Evolutionary conservation across 78 protist genomes (phyloP), one percentile per base, ranked within the genome.

Genomic region (Anaeramoeba flamelloides): DNA sequence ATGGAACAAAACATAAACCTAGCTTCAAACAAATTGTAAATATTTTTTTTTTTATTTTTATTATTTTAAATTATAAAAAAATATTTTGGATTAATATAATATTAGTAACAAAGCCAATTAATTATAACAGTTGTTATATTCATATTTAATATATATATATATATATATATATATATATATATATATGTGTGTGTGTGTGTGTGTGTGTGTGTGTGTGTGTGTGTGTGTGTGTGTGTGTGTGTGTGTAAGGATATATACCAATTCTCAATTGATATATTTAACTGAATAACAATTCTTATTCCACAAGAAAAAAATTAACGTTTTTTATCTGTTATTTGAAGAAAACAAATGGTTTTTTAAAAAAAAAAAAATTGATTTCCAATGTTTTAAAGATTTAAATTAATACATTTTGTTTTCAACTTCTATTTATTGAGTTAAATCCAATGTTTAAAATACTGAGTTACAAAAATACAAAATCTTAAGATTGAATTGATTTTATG

Each of bases 131-230:
- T 65, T 65, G n/a, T 65, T 65, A 31, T 65, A 31, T 31, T 65
- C n/a, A 65, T 65, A 65, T 31, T 65, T 65, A 65, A 31, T 65
- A n/a, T 65, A n/a, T 65, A n/a, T 65, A n/a, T 65, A n/a, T 65
- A n/a, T 65, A n/a, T 65, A n/a, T 65, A n/a, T 65, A n/a, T 65
- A n/a, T 65, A n/a, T 65, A n/a, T 65, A n/a, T 65, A n/a, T 65
- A n/a, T 65, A n/a, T 65, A n/a, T 65, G 74, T 65, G 74, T 65
- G 74, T 65, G 74, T 65, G 74, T 65, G 74, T 65, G 74, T 65
- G 74, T 65, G 74, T 65, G 74, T 65, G 74, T 65, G 74, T 65
- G 74, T 65, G 74, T 65, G 74, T 65, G 74, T 65, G 74, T 65
- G 74, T 65, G 74, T 65, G 74, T 65, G 74, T 65, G 74, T 65